Conservation (phyloP, 2,329 filamentous ascomycete species). For the Paraphoma sp. region DNA sequence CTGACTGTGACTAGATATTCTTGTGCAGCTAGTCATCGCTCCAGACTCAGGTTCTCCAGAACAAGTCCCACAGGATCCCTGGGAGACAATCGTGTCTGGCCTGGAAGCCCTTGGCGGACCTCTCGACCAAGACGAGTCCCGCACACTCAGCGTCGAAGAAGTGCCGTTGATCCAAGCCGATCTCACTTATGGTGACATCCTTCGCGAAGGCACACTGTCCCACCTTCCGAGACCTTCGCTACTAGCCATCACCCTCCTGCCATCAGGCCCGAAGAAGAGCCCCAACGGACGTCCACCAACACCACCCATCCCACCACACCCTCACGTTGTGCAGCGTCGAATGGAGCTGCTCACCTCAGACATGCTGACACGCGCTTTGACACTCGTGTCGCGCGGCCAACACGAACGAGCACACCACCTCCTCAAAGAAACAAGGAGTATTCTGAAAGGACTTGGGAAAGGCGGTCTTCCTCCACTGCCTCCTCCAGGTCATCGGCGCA, state of each 20-base stretch:
- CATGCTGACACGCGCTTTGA: constrained; percentile 93
- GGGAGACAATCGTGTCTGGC: constrained; percentile 96
- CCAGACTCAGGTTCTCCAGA: constrained; percentile 85
- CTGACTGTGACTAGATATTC: constrained; percentile 67
- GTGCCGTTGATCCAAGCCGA: constrained; percentile 95
- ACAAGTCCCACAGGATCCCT: constrained; percentile 87
- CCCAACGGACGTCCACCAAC: constrained; percentile 57
- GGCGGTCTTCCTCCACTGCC: constrained; percentile 91
- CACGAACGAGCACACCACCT: constrained; percentile 94
- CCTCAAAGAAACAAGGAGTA: constrained; percentile 89
- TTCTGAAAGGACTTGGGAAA: constrained; percentile 94
- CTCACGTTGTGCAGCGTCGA: constrained; percentile 90
- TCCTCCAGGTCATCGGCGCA: constrained; percentile 56
- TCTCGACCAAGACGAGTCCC: constrained; percentile 83
- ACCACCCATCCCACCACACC: constrained; percentile 90
- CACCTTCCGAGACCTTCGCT: constrained; percentile 90
- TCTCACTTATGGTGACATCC: constrained; percentile 89
- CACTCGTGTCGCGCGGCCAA: constrained; percentile 87
- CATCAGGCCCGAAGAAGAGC: constrained; percentile 69
- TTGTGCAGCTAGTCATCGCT: constrained; percentile 91
- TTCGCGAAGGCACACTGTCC: constrained; percentile 83
- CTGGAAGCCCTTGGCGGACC: constrained; percentile 91
- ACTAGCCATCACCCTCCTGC: constrained; percentile 94
- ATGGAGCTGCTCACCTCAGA: constrained; percentile 98
- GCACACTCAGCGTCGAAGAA: constrained; percentile 87